Evolutionary conservation across 192 early-diverging fungal species (phyloP).

Genomic region (Podila epigama): DNA sequence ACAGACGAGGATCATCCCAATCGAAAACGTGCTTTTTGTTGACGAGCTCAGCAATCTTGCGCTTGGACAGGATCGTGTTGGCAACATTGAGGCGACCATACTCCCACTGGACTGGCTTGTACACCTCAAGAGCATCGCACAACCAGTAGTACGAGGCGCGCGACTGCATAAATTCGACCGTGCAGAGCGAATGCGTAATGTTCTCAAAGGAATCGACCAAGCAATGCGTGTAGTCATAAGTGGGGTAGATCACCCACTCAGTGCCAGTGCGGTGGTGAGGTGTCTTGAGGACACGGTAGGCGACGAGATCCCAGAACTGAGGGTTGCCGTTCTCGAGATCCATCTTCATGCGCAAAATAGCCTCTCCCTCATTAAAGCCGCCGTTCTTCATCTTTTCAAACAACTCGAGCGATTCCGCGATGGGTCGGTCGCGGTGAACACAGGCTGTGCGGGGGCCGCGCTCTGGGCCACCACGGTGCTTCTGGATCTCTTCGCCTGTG

Average conservation of each 20-base stretch:
- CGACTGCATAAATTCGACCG: constrained; percentile 92
- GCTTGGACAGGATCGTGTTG: constrained; percentile 96
- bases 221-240: constrained; percentile 99
- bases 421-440: constrained; percentile 89
- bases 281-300: constrained; percentile 93
- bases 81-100: constrained; percentile 94
- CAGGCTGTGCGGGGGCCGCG: constrained; percentile 89
- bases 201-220: constrained; percentile 99
- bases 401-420: constrained; percentile 89
- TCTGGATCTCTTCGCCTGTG: constrained; percentile 92
- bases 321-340: constrained; percentile 97
- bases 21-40: constrained; percentile 77
- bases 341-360: constrained; percentile 99
- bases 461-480: constrained; percentile 89
- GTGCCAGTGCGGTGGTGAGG: constrained; percentile 92
- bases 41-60: constrained; percentile 94
- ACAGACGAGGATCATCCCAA: constrained; percentile 98
- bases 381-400: constrained; percentile 99
- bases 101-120: constrained; percentile 99
- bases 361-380: constrained; percentile 89
- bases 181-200: constrained; percentile 99
- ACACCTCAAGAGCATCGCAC: constrained; percentile 95
- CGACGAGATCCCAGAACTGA: constrained; percentile 99
- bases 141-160: constrained; percentile 99
- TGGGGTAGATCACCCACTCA: constrained; percentile 99